Evolutionary conservation across 1,284 basidiomycete genomes (phyloP), one percentile per base, ranked within the genome.

Genomic region (Meripilus lineatus): DNA sequence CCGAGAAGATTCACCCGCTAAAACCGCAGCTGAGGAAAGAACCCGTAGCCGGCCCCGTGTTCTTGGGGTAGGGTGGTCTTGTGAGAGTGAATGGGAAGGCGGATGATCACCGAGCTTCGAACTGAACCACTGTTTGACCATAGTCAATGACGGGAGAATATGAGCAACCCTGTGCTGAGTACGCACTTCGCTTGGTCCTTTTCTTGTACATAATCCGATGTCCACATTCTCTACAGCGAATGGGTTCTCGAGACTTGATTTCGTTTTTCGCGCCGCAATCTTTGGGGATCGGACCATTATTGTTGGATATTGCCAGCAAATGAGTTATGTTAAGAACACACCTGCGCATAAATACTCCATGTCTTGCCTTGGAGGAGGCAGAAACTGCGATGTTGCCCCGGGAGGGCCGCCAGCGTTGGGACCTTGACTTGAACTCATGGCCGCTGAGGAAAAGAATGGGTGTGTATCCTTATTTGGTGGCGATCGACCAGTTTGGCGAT

Each of bases 121-220:
- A 90, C 70, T 92, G 89, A 4, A 91, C 88, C 85, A 90, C 87
- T 84, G 51, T 15, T 30, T 18, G 41, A 35, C 10, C 32, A 7
- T 13, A 6, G 37, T 56, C 23, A 55, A 48, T 20, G 14, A 50
- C 47, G 52, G 48, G 23, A 48, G 34, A 50, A n/a, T n/a, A n/a
- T n/a, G 45, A 48, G 11, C 41, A 32, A 37, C 11, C 33, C 38
- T 26, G 21, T 48, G 50, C 30, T 44, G 38, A 26, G 40, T n/a
- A 82, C 90, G 64, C 62, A 98, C 95, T 96, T 72, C 92, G 76
- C 63, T 84, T 91, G 17, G 94, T 97, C 57, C 95, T 74, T 68
- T 96, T 96, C 72, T 99, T 99, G 74, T 97, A 98, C 92, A 99
- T 96, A 64, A 99, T 94, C 51, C 95, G 84, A 66, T 97, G 95